These are phyloP conservation scores for Blepharisma stoltei DNA, from an alignment of 73 alveolate genomes.

Conservation along the genomic window DNA sequence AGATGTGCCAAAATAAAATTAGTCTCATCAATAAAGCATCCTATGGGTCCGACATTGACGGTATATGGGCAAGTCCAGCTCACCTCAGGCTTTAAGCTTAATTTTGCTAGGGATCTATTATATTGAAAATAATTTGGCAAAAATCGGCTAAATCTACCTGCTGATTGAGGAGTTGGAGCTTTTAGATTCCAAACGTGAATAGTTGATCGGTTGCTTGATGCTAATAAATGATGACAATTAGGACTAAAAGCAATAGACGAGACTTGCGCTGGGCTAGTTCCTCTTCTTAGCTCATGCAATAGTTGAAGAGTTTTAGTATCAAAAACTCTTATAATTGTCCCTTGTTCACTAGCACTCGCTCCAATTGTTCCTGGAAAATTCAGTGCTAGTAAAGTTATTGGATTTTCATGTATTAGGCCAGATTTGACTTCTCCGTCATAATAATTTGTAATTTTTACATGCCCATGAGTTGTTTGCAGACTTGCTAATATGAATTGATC, in stretches of 20 bases:
- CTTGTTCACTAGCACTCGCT: conserved; percentile 89
- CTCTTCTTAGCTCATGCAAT: conserved; percentile 91
- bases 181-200: conserved; percentile 15
- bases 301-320: conserved; percentile 56
- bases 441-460: conserved; percentile 72
- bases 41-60: not conserved
- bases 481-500: conserved; percentile 79
- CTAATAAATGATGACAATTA: conserved; percentile 49
- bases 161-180: not conserved
- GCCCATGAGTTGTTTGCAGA: conserved; percentile 80
- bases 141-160: not conserved
- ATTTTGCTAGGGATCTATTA: not conserved
- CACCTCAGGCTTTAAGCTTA: not conserved
- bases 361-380: conserved; percentile 77
- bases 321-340: conserved; percentile 83
- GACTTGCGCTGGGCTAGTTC: conserved; percentile 90
- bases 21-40: not conserved
- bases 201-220: not conserved
- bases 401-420: conserved; percentile 55
- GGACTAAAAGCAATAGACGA: conserved; percentile 86
- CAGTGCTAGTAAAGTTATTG: conserved; percentile 68
- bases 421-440: conserved; percentile 41
- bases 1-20: conserved; percentile 1
- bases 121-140: conserved; percentile 21
- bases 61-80: conserved; percentile 18